Base-by-base conservation (phyloP, 1,284 basidiomycete species). In the Amylostereum areolatum region DNA sequence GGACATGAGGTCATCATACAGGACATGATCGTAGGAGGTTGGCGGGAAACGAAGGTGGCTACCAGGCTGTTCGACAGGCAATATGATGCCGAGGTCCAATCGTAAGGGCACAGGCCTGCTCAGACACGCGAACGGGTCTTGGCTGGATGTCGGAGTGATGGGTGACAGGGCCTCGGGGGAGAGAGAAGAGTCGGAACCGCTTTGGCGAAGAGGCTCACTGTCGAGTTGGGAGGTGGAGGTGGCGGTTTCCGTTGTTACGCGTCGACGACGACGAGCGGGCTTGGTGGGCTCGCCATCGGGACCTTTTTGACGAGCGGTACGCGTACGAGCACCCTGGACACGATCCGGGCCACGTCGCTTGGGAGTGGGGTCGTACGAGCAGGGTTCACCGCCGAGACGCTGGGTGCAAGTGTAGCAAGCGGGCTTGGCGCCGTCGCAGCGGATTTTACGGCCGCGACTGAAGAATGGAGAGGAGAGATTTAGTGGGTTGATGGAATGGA, bases 341-440 rank as follows among this genome's bases (percentile, higher is more conserved):
- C 78, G 84, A 63, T 89, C 87, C 2, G 87, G 86, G 3, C 87
- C 87, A 42, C 87, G 76, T 39, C 88, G 80, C 57, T 83, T 87
- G 24, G 88, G 87, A 5, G 77, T 64, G 18, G 76, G 46, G 57
- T 90, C 88, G 57, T 89, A 90, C 40, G 66, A 63, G 55, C 83
- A 85, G 41, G 72, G 67, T 44, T 62, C 66, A 51, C 58, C 59
- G 3, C 66, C 40, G 37, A 43, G 52, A 42, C 66, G 55, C 69
- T 69, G 43, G 33, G 24, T 64, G 59, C 86, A 89, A 59, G 87
- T 88, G 59, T 83, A 75, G 59, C 87, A 90, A 10, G 72, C 60
- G 7, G 87, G 88, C 55, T 83, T 86, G 11, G 81, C 80, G 46
- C 88, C 88, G 62, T 90, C 87, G 61, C 87, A 90, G 10, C 86